A percentile compares a stretch with the other conserved stretches of the same genome.
These are phyloP conservation scores for Pichia sp. DNA, from an alignment of 1,139 yeast species.

Conservation along the genomic window DNA sequence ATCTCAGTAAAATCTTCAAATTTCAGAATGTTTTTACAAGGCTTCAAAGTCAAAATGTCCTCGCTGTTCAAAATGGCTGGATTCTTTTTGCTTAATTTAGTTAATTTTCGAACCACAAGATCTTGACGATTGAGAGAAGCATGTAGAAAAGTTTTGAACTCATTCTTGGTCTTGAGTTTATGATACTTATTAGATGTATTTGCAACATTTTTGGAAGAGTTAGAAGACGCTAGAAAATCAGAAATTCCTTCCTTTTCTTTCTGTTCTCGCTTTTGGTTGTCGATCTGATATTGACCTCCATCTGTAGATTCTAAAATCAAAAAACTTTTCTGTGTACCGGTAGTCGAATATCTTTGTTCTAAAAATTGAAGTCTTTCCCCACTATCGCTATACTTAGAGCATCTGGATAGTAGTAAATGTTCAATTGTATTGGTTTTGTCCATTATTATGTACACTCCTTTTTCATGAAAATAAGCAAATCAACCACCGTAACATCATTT, in stretches of 20 bases:
- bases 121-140: constrained; percentile 33
- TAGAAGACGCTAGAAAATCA: neutral
- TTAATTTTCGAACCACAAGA: constrained; percentile 28
- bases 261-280: constrained; percentile 7
- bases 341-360: constrained; percentile 44
- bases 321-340: constrained; percentile 54
- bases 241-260: constrained; percentile 4
- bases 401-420: constrained; percentile 42
- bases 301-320: constrained; percentile 41
- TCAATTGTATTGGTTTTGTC: constrained; percentile 40
- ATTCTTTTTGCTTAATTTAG: constrained; percentile 27
- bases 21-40: constrained; percentile 36
- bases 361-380: constrained; percentile 41
- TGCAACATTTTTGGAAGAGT: neutral
- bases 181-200: constrained; percentile 16
- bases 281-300: constrained; percentile 17
- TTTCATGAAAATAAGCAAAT: no score
- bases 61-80: constrained; percentile 13
- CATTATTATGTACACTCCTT: constrained; percentile 12
- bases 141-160: constrained; percentile 37
- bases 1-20: constrained; percentile 47
- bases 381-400: constrained; percentile 30
- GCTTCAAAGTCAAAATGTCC: constrained; percentile 26
- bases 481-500: no score
- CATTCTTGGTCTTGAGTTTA: constrained; percentile 32